Evolutionary conservation across 2,329 filamentous ascomycete genomes (phyloP).

Genomic region (Fusarium sp.): DNA sequence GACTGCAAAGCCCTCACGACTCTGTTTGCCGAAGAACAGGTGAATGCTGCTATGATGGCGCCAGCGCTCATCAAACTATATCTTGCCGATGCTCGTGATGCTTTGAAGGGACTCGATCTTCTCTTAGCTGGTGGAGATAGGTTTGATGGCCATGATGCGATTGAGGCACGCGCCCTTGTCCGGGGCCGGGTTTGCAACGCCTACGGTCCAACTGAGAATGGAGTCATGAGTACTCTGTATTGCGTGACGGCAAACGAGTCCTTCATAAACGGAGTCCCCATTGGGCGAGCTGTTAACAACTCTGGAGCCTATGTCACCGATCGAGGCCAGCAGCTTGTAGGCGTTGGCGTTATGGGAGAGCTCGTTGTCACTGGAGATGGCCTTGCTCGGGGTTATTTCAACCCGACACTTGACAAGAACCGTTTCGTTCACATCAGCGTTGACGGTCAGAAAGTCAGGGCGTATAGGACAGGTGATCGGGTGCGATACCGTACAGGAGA

Average conservation of each 20-base stretch:
- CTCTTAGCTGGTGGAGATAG: constrained; percentile 25
- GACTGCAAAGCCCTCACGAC: constrained; percentile 15
- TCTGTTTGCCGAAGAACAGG: constrained; percentile 8
- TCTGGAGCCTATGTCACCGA: constrained; percentile 41
- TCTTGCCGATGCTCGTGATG: neutral
- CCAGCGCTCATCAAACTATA: constrained; percentile 31
- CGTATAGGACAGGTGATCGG: constrained; percentile 42
- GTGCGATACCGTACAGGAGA: constrained; percentile 33
- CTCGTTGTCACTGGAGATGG: constrained; percentile 42
- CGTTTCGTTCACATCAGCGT: constrained; percentile 27
- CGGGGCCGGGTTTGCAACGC: constrained; percentile 8
- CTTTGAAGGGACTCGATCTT: constrained; percentile 13
- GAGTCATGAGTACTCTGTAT: constrained; percentile 33
- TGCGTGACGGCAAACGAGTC: neutral
- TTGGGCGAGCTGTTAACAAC: constrained; percentile 37
- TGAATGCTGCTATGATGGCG: constrained; percentile 13
- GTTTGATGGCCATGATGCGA: constrained; percentile 18
- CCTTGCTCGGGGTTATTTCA: constrained; percentile 25
- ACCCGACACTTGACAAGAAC: constrained; percentile 5
- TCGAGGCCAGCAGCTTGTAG: constrained; percentile 27
- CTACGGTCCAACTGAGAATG: constrained; percentile 44
- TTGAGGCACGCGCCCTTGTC: neutral
- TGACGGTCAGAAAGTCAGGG: neutral
- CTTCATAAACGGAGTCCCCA: constrained; percentile 34
- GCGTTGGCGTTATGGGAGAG: constrained; percentile 40